Conservation (phyloP, 768 basidiomycete species). For the Leucosporidium yakuticum region DNA sequence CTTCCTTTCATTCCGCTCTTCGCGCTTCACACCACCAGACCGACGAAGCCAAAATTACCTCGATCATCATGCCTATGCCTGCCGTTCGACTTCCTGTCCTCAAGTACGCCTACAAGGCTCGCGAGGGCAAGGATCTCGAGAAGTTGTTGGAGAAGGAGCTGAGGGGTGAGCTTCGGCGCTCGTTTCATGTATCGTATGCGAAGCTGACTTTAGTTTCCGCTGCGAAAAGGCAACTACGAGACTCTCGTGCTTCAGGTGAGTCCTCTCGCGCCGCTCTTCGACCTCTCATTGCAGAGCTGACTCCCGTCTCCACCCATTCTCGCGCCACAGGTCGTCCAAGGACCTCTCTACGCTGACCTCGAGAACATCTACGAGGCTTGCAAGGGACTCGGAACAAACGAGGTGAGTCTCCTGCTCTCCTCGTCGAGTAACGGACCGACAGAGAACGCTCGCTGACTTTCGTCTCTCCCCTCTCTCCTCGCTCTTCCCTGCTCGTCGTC, state of each 20-base stretch:
- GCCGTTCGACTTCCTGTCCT: slow-evolving; percentile 6
- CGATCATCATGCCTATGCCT: not conserved
- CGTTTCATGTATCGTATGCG: no score
- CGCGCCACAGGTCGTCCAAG: slow-evolving; percentile 9
- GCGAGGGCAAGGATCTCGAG: slow-evolving; percentile 42
- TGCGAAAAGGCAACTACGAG: slow-evolving; percentile 10
- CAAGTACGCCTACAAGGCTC: slow-evolving; percentile 35
- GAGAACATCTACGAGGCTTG: slow-evolving; percentile 42
- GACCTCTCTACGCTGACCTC: slow-evolving; percentile 42
- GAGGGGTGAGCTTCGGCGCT: not conserved
- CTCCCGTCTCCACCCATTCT: not conserved
- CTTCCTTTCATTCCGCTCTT: not conserved
- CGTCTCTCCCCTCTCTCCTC: no score
- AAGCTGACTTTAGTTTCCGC: no score
- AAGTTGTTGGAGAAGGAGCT: slow-evolving; percentile 28
- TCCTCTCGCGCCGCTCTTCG: no score
- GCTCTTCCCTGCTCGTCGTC: not conserved
- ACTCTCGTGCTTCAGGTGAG: not conserved
- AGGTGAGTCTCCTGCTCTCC: not conserved
- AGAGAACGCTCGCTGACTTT: no score
- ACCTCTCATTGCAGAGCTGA: not conserved
- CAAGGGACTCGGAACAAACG: slow-evolving; percentile 44
- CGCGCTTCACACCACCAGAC: no score
- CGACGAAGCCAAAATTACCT: not conserved
- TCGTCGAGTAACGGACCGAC: not conserved